Conservation (phyloP, 352 stramenopile species). For the Pythium dissimile region DNA sequence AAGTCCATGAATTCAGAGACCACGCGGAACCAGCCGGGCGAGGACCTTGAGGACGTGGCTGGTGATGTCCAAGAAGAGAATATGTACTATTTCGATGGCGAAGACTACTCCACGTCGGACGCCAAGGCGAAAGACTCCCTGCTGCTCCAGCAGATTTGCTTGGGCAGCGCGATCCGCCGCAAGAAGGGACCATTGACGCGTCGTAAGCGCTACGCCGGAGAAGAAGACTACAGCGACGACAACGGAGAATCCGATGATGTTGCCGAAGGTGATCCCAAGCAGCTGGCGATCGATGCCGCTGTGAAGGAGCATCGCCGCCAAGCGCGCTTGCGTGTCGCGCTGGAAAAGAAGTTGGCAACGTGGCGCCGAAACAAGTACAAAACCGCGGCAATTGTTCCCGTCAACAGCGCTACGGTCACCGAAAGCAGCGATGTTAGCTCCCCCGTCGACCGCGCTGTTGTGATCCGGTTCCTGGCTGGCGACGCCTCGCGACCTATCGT, state of each 20-base stretch:
- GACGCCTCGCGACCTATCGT: constrained; percentile 50
- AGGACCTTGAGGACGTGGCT: constrained; percentile 47
- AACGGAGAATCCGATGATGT: constrained; percentile 27
- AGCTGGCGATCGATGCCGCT: constrained; percentile 20
- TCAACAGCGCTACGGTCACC: neutral
- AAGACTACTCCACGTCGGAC: constrained; percentile 55
- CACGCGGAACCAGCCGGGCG: constrained; percentile 17
- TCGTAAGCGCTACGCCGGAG: constrained; percentile 26
- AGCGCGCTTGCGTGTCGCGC: constrained; percentile 36
- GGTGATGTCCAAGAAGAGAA: constrained; percentile 69
- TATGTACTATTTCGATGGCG: constrained; percentile 84
- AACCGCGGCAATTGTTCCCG: constrained; percentile 34
- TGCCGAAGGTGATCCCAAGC: constrained; percentile 10
- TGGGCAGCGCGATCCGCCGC: constrained; percentile 19
- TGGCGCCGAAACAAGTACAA: constrained; percentile 65
- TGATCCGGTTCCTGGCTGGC: constrained; percentile 49
- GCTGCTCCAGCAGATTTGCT: constrained; percentile 37
- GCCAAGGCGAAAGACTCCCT: constrained; percentile 39
- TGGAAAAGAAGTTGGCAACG: constrained; percentile 47
- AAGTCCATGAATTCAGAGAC: constrained; percentile 26
- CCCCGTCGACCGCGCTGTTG: constrained; percentile 11
- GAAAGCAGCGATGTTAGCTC: constrained; percentile 7
- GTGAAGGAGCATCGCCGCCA: constrained; percentile 35
- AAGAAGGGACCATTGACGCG: constrained; percentile 23
- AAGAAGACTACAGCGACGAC: constrained; percentile 34